A percentile compares a stretch with the other conserved stretches of the same genome.
Evolutionary conservation across 2,329 filamentous ascomycete genomes (phyloP).

Genomic region (Ceratocystis lukuohia): DNA sequence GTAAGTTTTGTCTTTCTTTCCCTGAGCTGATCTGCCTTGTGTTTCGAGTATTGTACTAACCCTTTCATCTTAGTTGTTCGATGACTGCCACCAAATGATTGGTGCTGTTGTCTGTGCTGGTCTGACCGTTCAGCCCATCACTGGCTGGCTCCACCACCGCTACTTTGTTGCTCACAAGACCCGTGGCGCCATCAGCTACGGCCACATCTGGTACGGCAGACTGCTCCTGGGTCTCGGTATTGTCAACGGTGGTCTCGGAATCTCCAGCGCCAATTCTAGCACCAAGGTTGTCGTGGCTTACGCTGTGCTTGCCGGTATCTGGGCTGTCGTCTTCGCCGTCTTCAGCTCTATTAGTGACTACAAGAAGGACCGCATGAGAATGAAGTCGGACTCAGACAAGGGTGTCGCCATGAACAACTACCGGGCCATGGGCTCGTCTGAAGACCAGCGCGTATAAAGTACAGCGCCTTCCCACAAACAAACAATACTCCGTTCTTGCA

Average conservation of each 20-base stretch:
- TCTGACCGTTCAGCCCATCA: constrained; percentile 43
- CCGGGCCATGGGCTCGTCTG: neutral
- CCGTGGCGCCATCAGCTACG: constrained; percentile 40
- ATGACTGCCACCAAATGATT: constrained; percentile 40
- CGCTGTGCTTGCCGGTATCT: constrained; percentile 39
- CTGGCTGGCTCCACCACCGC: constrained; percentile 45
- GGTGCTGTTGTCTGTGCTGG: constrained; percentile 42
- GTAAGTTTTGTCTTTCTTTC: constrained; percentile 29
- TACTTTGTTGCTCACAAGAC: constrained; percentile 35
- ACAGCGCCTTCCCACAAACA: neutral
- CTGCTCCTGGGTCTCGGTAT: constrained; percentile 44
- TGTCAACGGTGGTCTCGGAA: constrained; percentile 50
- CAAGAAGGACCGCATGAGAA: constrained; percentile 13
- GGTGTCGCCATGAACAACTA: constrained; percentile 11
- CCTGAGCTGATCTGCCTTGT: constrained; percentile 12
- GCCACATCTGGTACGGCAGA: constrained; percentile 51
- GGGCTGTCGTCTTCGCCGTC: constrained; percentile 26
- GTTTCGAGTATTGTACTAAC: neutral
- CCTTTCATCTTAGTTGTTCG: constrained; percentile 28
- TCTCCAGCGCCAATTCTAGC: constrained; percentile 35
- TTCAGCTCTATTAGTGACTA: constrained; percentile 14
- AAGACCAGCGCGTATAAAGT: constrained; percentile 4
- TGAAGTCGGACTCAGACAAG: neutral
- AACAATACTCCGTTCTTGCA: neutral
- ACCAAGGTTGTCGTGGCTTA: constrained; percentile 39